phyloP scores from a whole-genome alignment of 192 early-diverging fungal species.

The Entomortierella beljakovae region DNA sequence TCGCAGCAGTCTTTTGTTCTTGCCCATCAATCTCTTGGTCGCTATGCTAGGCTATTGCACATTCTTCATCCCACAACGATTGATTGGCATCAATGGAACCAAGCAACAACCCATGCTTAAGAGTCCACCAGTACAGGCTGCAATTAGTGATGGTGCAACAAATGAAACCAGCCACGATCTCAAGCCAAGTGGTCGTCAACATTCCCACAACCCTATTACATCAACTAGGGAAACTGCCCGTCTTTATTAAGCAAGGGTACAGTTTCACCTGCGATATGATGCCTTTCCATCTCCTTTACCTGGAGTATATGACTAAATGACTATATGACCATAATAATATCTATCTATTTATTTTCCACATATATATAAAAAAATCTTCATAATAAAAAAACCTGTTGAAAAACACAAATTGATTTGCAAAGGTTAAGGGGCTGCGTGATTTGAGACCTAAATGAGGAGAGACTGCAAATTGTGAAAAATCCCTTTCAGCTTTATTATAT shows the following conservation, averaged over 20 bases:
- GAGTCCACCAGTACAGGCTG: conserved; percentile 29
- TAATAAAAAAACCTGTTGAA: too few relatives aligned
- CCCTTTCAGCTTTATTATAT: conserved; percentile 25
- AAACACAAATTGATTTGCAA: too few relatives aligned
- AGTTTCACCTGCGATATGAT: background rate
- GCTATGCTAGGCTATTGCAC: conserved; percentile 56
- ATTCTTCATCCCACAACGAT: conserved; percentile 51
- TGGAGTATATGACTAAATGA: background rate
- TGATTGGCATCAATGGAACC: conserved; percentile 29
- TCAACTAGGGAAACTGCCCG: conserved; percentile 40
- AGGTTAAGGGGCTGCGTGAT: conserved; percentile 1
- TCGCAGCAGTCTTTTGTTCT: conserved; percentile 53
- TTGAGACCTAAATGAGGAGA: background rate
- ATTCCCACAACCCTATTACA: conserved; percentile 43
- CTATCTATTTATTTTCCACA: background rate
- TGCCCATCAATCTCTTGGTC: conserved; percentile 65
- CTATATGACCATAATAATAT: background rate
- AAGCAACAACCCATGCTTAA: conserved; percentile 52
- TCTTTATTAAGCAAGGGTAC: conserved; percentile 23
- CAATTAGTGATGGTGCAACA: conserved; percentile 34
- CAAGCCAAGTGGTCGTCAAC: conserved; percentile 21
- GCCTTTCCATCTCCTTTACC: background rate
- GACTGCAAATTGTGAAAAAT: conserved; percentile 12
- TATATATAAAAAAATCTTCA: background rate
- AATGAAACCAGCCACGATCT: conserved; percentile 7